phyloP scores from a whole-genome alignment of 176 grass and related monocot genomes.

The Triticum timopheevii region DNA sequence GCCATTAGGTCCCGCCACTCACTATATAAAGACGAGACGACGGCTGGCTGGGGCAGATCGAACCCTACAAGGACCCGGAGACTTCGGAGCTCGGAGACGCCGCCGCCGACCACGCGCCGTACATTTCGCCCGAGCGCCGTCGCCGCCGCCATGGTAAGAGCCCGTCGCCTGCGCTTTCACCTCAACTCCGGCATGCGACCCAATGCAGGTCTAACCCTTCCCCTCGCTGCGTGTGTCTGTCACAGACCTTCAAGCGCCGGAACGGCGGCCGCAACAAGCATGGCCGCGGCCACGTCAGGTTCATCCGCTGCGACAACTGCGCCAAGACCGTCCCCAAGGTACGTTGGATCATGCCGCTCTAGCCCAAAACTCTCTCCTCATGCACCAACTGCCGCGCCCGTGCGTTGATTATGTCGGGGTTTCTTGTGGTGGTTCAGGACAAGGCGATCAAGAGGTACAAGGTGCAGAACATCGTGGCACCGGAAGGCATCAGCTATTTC shows the following conservation, averaged over 20 bases:
- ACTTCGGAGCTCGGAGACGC: background rate
- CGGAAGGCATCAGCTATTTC: constrained; percentile 65
- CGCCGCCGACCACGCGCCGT: background rate
- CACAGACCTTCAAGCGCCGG: constrained; percentile 70
- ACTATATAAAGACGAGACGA: background rate
- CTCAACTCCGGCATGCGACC: background rate
- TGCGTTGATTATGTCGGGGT: background rate
- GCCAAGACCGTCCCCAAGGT: constrained; percentile 70
- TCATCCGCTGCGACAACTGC: constrained; percentile 76
- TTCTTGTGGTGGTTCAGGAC: constrained; percentile 40
- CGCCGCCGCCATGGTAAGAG: constrained; percentile 12
- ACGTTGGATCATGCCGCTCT: background rate
- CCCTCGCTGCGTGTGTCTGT: background rate
- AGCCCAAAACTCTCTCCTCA: background rate
- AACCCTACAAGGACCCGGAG: constrained; percentile 8
- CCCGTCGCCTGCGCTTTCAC: too few species aligned
- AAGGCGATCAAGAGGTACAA: constrained; percentile 84
- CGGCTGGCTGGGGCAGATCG: background rate
- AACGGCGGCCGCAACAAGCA: constrained; percentile 80
- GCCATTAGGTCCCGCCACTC: background rate
- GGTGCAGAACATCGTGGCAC: constrained; percentile 74
- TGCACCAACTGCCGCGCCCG: background rate
- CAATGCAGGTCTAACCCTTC: background rate
- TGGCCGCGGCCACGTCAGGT: constrained; percentile 70
- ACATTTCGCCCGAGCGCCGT: background rate